A percentile compares a stretch with the other conserved stretches of the same genome.
Conservation (phyloP, 1,139 yeast species). For the Taphrina confusa region DNA sequence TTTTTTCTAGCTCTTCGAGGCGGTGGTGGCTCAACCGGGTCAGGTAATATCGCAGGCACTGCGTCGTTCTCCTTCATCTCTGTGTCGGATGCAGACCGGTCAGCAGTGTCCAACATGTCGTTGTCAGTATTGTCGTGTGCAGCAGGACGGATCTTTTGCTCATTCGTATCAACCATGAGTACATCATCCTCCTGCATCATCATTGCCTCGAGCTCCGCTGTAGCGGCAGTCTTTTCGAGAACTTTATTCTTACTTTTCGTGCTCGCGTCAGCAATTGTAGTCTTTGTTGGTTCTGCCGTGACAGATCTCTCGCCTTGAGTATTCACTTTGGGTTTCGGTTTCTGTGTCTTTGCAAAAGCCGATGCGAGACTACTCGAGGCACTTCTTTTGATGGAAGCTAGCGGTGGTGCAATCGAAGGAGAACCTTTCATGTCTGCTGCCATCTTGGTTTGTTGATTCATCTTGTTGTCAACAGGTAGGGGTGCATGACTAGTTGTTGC, state of each 20-base stretch:
- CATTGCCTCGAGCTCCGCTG: conserved; percentile 14
- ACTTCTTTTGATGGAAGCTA: background rate
- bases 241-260: too few species aligned
- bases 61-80: background rate
- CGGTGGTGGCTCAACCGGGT: background rate
- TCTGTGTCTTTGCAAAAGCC: conserved; percentile 30
- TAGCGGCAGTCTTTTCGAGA: too few species aligned
- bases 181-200: conserved; percentile 28
- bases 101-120: conserved; percentile 8
- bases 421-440: background rate
- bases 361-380: conserved; percentile 23
- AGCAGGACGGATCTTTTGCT: too few species aligned
- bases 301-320: background rate
- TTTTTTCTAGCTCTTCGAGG: conserved; percentile 30
- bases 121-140: background rate
- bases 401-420: background rate
- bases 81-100: conserved; percentile 23
- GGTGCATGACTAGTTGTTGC: background rate
- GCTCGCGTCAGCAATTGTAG: too few species aligned
- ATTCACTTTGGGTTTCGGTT: conserved; percentile 7
- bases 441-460: background rate
- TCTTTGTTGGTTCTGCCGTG: background rate
- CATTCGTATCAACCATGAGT: background rate
- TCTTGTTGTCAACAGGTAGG: background rate
- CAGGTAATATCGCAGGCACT: background rate